These are phyloP conservation scores for Hordeum vulgare DNA, from an alignment of 176 grass and related monocot species.

Conservation along the genomic window MorexV3_pseudomolecules_assembly NC_058520.1:434838298-434838797, in stretches of 20 bases:
- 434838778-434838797: conserved; percentile 17
- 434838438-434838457: conserved; percentile 2
- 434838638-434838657: conserved; percentile 91
- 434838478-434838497: neutral
- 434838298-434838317: conserved; percentile 83
- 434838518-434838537: conserved; percentile 59
- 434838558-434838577: conserved; percentile 76
- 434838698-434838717: conserved; percentile 95
- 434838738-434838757: conserved; percentile 71
- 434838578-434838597: conserved; percentile 90
- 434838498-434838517: conserved; percentile 98
- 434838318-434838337: conserved; percentile 86
- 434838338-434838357: conserved; percentile 78
- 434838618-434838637: conserved; percentile 97
- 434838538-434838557: conserved; percentile 82
- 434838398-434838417: conserved; percentile 18
- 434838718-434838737: conserved; percentile 98
- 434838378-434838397: conserved; percentile 92
- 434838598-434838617: conserved; percentile 98
- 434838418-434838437: neutral
- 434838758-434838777: conserved; percentile 65
- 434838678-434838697: conserved; percentile 97
- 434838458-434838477: neutral
- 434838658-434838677: conserved; percentile 92
- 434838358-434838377: conserved; percentile 97